Base-by-base conservation (phyloP, 768 basidiomycete genomes). In the Lactifluus piperatus region DNA sequence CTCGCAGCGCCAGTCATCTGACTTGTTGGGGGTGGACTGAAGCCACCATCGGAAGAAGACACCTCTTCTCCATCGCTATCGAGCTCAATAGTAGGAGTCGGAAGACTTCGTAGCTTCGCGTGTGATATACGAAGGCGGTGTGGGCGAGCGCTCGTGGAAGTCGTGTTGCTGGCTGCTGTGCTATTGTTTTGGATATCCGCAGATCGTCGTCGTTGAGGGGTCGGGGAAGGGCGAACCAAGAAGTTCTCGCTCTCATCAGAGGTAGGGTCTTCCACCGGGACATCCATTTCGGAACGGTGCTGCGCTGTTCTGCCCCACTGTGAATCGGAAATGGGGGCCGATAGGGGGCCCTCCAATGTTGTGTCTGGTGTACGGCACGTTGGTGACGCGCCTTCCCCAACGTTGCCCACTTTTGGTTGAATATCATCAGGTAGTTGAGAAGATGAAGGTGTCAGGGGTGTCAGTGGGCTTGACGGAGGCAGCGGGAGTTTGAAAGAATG, bases 81-180 rank as follows among this genome's bases (percentile, higher is more conserved):
- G 18, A 61, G 55, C 11, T 56, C 55, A 30, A 56, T 29, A 27
- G 43, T 6, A 6, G 41, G 13, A 30, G 36, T 24, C 20, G 55
- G 49, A 32, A 61, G 44, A n/a, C 60, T 51, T 56, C 60, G 60
- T 47, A 61, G 50, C 50, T 52, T 61, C 4, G 60, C 60, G n/a
- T 61, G 60, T 27, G 60, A 56, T 47, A 61, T 61, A 3, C 55
- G 55, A 41, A 32, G 22, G 7, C 32, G 43, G 7, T 39, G 43
- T 4, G 49, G 6, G 14, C 7, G 44, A 26, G 45, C 27, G 46
- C 45, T 39, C 14, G 44, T 13, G 32, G 54, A 56, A 26, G 55
- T 39, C 18, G 41, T 46, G 22, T 14, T 16, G 32, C 44, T 8
- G 29, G 54, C 22, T 2, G 22, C 18, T 22, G 39, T 50, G 39